A percentile compares a stretch with the other conserved stretches of the same genome.
phyloP scores from a whole-genome alignment of 805 yeast species.

The Starmerella potacharoeniae region DNA sequence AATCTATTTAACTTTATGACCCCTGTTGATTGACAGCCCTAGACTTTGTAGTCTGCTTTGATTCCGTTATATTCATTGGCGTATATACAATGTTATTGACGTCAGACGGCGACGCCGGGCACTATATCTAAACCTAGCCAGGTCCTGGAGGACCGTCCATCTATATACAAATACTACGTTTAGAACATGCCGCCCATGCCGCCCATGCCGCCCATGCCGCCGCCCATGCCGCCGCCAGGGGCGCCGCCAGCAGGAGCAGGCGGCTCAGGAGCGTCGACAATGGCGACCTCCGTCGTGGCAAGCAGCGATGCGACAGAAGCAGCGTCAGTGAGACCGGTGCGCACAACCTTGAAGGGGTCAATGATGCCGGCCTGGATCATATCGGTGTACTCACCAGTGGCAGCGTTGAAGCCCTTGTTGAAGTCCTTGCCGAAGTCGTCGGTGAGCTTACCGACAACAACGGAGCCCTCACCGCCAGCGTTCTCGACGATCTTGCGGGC shows the following conservation, averaged over 20 bases:
- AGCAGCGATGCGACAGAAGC: conserved; percentile 93
- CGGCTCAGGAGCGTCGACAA: conserved; percentile 85
- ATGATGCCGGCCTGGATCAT: conserved; percentile 96
- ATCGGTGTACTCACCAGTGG: conserved; percentile 87
- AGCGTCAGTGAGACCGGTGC: conserved; percentile 91
- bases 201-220: conserved; percentile 32
- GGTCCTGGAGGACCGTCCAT: neutral
- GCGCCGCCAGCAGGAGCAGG: conserved; percentile 43
- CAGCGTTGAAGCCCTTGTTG: conserved; percentile 82
- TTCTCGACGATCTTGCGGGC: conserved; percentile 91
- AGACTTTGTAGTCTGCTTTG: no score
- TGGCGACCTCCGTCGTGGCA: conserved; percentile 97
- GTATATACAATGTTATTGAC: neutral
- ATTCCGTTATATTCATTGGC: neutral
- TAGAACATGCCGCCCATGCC: conserved; percentile 16
- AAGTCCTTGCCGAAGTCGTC: conserved; percentile 54
- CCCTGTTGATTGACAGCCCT: no score
- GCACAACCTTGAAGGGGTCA: conserved; percentile 97
- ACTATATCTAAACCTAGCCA: neutral
- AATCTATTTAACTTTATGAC: no score
- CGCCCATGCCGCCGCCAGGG: conserved; percentile 49
- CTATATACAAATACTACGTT: neutral
- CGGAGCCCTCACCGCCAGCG: conserved; percentile 97
- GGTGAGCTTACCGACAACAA: conserved; percentile 77
- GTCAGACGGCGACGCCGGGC: neutral